These are phyloP conservation scores for Ophiostoma ips DNA, from an alignment of 2,329 filamentous ascomycete genomes.

Conservation along the genomic window DNA sequence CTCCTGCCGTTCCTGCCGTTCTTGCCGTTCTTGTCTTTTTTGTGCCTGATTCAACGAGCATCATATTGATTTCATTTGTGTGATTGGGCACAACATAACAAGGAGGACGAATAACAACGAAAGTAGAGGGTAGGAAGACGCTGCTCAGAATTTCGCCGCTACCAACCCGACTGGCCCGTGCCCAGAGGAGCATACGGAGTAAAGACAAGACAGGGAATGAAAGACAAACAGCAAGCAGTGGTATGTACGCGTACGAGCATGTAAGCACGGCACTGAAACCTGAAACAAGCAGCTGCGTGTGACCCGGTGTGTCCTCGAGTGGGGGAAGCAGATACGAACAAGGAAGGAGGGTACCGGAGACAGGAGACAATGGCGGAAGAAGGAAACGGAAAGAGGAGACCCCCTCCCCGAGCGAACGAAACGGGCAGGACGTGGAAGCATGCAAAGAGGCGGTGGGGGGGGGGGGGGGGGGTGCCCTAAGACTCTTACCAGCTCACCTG, in stretches of 20 bases:
- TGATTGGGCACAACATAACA: too few species aligned
- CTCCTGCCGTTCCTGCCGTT: too few species aligned
- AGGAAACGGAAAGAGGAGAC: too few species aligned
- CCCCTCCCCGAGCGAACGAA: too few species aligned
- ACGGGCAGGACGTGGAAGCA: too few species aligned
- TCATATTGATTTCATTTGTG: too few species aligned
- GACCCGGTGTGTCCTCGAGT: not conserved
- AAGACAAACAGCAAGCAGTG: not conserved
- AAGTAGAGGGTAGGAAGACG: not conserved
- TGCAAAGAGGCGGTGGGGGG: too few species aligned
- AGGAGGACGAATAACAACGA: not conserved
- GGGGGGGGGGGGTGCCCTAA: not conserved
- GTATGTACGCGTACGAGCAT: too few species aligned
- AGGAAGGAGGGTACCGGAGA: not conserved
- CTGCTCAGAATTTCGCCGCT: not conserved
- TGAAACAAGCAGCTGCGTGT: constrained; percentile 6
- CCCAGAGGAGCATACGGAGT: not conserved
- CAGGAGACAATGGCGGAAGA: too few species aligned
- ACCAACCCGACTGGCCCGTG: not conserved
- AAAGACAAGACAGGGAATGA: not conserved
- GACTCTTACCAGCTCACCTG: not conserved
- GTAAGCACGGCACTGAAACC: constrained; percentile 2
- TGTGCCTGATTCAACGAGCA: not conserved
- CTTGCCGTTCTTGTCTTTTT: not conserved
- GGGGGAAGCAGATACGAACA: not conserved